These are phyloP conservation scores for Pseudotsuga menziesii DNA, from an alignment of 75 land plant species.

Conservation along the genomic window DNA sequence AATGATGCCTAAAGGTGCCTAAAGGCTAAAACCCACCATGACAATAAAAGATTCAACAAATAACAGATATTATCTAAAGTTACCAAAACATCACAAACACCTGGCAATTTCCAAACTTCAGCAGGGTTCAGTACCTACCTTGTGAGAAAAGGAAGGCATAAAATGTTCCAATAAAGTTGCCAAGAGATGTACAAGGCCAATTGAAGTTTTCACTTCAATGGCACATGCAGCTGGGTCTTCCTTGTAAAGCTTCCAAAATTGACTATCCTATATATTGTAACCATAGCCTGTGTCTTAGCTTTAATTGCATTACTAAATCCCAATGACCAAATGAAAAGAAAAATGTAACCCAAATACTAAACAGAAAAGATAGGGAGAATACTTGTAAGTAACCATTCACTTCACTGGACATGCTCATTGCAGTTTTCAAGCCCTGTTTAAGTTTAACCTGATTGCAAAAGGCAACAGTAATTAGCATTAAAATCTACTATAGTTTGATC, in stretches of 20 bases:
- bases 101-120: background rate
- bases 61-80: background rate
- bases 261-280: constrained; percentile 51
- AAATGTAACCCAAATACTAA: background rate
- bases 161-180: constrained; percentile 91
- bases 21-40: background rate
- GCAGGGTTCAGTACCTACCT: constrained; percentile 35
- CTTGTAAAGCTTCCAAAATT: constrained; percentile 95
- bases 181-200: constrained; percentile 78
- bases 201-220: constrained; percentile 76
- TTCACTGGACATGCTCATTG: constrained; percentile 84
- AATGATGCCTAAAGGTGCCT: background rate
- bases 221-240: constrained; percentile 73
- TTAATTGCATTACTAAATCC: background rate
- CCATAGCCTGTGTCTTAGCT: background rate
- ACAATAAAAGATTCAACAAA: background rate
- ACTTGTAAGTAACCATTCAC: constrained; percentile 93
- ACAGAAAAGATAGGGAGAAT: constrained; percentile 1
- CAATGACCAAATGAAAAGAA: constrained; percentile 5
- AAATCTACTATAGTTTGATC: background rate
- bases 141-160: constrained; percentile 87
- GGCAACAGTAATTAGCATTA: constrained; percentile 6
- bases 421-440: constrained; percentile 80
- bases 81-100: background rate
- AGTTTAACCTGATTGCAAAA: constrained; percentile 66